A percentile compares a stretch with the other conserved stretches of the same genome.
phyloP scores from a whole-genome alignment of 257 asterid species.

The Penstemon barbatus region DNA sequence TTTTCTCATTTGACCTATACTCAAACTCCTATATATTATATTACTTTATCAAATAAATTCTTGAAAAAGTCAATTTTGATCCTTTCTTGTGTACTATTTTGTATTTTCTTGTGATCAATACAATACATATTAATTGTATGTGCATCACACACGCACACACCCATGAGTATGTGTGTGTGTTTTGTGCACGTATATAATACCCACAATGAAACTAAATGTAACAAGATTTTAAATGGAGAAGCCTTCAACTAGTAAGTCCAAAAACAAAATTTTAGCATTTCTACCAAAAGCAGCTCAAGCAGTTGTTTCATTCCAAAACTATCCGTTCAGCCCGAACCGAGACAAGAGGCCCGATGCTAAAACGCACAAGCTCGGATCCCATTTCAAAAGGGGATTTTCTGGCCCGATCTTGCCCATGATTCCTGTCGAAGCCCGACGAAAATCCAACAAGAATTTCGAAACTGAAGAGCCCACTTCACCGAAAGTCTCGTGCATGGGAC shows the following conservation, averaged over 20 bases:
- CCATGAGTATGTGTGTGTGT: constrained; percentile 6
- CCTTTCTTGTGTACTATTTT: constrained; percentile 23
- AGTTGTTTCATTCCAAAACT: constrained; percentile 45
- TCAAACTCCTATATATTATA: background rate
- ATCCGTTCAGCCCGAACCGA: constrained; percentile 42
- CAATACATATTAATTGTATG: background rate
- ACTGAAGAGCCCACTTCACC: constrained; percentile 59
- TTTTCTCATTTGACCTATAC: constrained; percentile 35
- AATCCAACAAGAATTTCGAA: constrained; percentile 35
- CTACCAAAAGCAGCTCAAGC: constrained; percentile 45
- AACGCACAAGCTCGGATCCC: constrained; percentile 26
- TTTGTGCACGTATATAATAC: constrained; percentile 11
- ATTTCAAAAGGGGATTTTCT: constrained; percentile 27
- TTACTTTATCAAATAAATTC: background rate
- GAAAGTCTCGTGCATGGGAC: constrained; percentile 65
- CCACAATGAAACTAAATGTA: background rate
- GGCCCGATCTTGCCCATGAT: constrained; percentile 46
- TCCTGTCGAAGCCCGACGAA: constrained; percentile 38
- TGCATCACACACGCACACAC: constrained; percentile 9
- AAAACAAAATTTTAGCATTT: constrained; percentile 40
- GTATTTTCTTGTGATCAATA: background rate
- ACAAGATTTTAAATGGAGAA: constrained; percentile 41
- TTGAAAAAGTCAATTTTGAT: constrained; percentile 37
- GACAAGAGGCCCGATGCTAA: constrained; percentile 27
- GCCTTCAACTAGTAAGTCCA: constrained; percentile 27